Conservation (phyloP, 1,139 yeast species). For the Magnusiomyces fungicola region DNA sequence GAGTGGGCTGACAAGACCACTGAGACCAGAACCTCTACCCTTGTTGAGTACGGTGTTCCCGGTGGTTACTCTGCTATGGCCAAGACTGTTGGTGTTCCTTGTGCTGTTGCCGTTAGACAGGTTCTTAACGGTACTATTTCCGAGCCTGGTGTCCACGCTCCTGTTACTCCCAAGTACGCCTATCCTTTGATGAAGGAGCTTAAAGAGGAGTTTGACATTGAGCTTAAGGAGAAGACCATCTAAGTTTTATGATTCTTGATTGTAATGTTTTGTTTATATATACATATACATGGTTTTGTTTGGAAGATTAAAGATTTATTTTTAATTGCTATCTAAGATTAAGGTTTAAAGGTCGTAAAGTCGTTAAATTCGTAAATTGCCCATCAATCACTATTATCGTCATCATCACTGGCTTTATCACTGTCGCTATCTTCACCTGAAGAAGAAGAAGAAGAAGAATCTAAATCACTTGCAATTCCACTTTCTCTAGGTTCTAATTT, state of each 20-base stretch:
- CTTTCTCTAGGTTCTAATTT: constrained; percentile 34
- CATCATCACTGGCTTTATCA: neutral
- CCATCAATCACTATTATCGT: neutral
- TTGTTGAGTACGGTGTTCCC: constrained; percentile 89
- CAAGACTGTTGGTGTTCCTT: constrained; percentile 95
- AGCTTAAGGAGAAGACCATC: constrained; percentile 69
- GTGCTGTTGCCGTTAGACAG: constrained; percentile 90
- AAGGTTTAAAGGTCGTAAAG: neutral
- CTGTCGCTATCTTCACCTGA: constrained; percentile 15
- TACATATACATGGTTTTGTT: too few relatives aligned
- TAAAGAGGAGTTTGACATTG: constrained; percentile 84
- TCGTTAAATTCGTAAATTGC: neutral
- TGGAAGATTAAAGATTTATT: too few relatives aligned
- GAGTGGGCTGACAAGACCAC: constrained; percentile 90
- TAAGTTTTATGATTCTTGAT: constrained; percentile 9
- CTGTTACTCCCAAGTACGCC: constrained; percentile 83
- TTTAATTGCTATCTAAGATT: too few relatives aligned
- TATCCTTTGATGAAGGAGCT: constrained; percentile 85
- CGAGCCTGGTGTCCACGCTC: constrained; percentile 83
- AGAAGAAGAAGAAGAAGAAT: constrained; percentile 16
- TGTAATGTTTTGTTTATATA: too few relatives aligned
- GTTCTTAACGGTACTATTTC: constrained; percentile 76
- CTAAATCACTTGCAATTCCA: constrained; percentile 28
- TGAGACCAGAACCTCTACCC: constrained; percentile 90
- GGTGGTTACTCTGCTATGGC: constrained; percentile 98